These are phyloP conservation scores for Pluteus cervinus DNA, from an alignment of 768 basidiomycete genomes.

Conservation along the genomic window DNA sequence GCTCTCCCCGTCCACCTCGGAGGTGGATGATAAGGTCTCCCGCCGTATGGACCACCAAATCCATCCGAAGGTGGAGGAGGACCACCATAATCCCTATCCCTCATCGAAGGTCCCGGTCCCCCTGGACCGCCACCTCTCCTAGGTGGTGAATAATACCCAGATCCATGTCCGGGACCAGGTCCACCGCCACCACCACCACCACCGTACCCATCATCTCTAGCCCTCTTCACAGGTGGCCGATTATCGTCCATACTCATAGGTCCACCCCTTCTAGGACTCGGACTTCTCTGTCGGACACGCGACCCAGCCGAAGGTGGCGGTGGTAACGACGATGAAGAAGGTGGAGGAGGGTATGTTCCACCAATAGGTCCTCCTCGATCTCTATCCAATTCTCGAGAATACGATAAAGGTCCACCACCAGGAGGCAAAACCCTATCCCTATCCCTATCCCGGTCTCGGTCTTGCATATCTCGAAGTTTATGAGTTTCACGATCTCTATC, in stretches of 20 bases:
- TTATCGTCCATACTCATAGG: not conserved
- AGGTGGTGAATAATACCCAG: too few species aligned
- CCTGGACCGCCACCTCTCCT: too few species aligned
- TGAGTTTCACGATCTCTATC: too few species aligned
- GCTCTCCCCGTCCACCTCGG: too few species aligned
- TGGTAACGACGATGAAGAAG: not conserved
- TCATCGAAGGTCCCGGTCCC: too few species aligned
- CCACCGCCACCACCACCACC: not conserved
- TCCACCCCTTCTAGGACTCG: not conserved
- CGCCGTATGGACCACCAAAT: too few species aligned
- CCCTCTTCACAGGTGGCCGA: not conserved
- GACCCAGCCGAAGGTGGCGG: not conserved
- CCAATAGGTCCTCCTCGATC: not conserved
- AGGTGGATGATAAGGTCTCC: too few species aligned
- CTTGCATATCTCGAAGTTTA: too few species aligned
- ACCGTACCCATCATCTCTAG: not conserved
- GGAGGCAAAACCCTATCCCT: not conserved
- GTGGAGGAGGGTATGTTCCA: not conserved
- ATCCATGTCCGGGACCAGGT: too few species aligned
- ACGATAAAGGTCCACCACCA: not conserved
- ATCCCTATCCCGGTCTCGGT: not conserved
- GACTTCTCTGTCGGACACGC: not conserved
- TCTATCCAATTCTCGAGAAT: not conserved
- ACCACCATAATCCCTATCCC: too few species aligned
- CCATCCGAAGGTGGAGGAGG: too few species aligned